Conservation (phyloP, 2,329 filamentous ascomycete genomes). For the Talaromyces sp. region DNA sequence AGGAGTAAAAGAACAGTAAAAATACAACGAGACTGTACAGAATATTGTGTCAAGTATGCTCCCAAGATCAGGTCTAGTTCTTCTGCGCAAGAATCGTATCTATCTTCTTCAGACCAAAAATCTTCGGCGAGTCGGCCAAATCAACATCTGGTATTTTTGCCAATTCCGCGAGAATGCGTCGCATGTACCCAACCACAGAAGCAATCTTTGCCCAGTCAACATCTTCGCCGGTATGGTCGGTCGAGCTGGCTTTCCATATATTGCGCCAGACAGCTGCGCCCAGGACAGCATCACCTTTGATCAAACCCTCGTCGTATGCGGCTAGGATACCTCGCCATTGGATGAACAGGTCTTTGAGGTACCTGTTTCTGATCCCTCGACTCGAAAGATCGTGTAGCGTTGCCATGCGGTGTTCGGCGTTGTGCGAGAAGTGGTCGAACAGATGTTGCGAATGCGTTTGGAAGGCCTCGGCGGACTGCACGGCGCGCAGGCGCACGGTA, state of each 20-base stretch:
- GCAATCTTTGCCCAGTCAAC: slow-evolving; percentile 59
- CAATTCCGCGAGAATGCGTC: slow-evolving; percentile 52
- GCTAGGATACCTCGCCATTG: slow-evolving; percentile 86
- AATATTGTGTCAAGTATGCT: background rate
- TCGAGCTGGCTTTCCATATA: slow-evolving; percentile 68
- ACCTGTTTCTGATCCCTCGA: slow-evolving; percentile 53
- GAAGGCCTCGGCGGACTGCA: slow-evolving; percentile 61
- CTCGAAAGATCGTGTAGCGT: slow-evolving; percentile 46
- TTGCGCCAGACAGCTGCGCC: slow-evolving; percentile 84
- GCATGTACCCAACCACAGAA: slow-evolving; percentile 59
- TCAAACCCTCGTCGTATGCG: slow-evolving; percentile 50
- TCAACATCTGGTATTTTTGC: slow-evolving; percentile 50
- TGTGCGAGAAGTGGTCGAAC: slow-evolving; percentile 77
- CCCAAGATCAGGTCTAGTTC: background rate
- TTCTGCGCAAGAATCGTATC: slow-evolving; percentile 24
- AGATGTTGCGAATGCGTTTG: slow-evolving; percentile 82
- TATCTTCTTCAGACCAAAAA: slow-evolving; percentile 30
- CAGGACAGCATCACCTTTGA: slow-evolving; percentile 43
- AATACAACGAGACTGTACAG: background rate
- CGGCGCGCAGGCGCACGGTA: slow-evolving; percentile 73
- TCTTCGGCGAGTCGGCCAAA: slow-evolving; percentile 37
- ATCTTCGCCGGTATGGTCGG: slow-evolving; percentile 36
- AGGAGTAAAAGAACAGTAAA: background rate
- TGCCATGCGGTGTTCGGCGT: slow-evolving; percentile 65
- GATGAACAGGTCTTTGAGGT: slow-evolving; percentile 80